Conservation (phyloP, 495 filamentous ascomycete species). For the Daldinia caldariorum region DNA sequence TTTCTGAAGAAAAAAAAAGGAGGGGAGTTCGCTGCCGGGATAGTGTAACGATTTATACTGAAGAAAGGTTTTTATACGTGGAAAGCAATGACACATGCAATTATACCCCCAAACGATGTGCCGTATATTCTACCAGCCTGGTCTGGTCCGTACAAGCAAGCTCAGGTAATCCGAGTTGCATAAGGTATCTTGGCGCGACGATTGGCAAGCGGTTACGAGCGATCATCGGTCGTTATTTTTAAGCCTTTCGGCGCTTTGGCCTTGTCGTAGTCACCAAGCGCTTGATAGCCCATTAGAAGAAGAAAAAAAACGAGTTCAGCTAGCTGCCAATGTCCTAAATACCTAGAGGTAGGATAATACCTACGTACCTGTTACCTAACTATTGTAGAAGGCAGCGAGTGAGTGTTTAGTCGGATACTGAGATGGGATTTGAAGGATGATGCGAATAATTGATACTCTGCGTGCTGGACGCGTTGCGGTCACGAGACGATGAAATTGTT, state of each 20-base stretch:
- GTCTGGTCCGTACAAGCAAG: neutral
- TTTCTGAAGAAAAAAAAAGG: too few species aligned
- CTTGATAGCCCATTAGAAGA: neutral
- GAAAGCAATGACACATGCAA: neutral
- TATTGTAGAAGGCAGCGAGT: too few species aligned
- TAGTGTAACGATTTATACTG: neutral
- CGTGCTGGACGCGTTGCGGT: too few species aligned
- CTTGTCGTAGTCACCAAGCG: slow-evolving; percentile 4
- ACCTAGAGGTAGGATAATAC: neutral
- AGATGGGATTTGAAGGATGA: too few species aligned
- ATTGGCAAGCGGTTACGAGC: neutral
- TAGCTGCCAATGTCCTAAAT: neutral
- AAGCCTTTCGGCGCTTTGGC: neutral
- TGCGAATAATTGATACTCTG: too few species aligned
- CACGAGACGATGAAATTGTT: too few species aligned
- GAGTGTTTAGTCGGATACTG: too few species aligned
- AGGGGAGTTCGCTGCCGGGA: neutral
- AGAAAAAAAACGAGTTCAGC: neutral
- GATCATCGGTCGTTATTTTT: neutral
- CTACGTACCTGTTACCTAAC: neutral
- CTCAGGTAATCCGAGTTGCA: neutral
- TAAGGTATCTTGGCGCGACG: neutral
- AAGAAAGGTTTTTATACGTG: neutral
- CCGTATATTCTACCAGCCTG: neutral
- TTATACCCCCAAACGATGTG: neutral